Evolutionary conservation across 345 rosid species (phyloP).

Genomic region (Chamaenerion angustifolium): DNA sequence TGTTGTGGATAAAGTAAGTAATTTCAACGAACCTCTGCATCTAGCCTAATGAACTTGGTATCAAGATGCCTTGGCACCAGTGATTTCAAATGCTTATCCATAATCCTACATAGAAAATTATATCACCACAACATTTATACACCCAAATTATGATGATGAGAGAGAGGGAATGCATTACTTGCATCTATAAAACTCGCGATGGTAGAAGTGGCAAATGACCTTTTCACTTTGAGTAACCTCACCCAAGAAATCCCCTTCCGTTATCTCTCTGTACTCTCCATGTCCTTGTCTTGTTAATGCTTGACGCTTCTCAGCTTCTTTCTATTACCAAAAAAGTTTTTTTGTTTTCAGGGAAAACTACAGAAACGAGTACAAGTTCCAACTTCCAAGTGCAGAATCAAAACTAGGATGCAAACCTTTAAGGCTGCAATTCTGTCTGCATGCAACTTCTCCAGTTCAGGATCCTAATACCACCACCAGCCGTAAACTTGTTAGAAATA

Average conservation of each 20-base stretch:
- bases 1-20: too few relatives aligned
- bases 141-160: background rate
- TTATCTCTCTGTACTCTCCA: slow-evolving; percentile 77
- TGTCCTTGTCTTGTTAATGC: slow-evolving; percentile 70
- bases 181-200: slow-evolving; percentile 80
- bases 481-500: background rate
- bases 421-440: slow-evolving; percentile 85
- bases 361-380: too few relatives aligned
- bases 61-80: slow-evolving; percentile 62
- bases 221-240: slow-evolving; percentile 91
- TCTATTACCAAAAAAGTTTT: slow-evolving; percentile 24
- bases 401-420: slow-evolving; percentile 34
- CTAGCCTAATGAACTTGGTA: slow-evolving; percentile 82
- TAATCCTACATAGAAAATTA: slow-evolving; percentile 32
- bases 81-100: slow-evolving; percentile 87
- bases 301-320: slow-evolving; percentile 88
- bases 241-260: slow-evolving; percentile 92
- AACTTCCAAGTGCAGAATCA: slow-evolving; percentile 4
- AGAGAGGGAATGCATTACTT: slow-evolving; percentile 30
- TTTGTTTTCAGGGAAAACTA: background rate
- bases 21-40: slow-evolving; percentile 56
- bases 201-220: slow-evolving; percentile 76
- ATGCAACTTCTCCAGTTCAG: slow-evolving; percentile 86
- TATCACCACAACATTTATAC: background rate
- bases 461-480: slow-evolving; percentile 40